These are phyloP conservation scores for Pilobolus umbonatus DNA, from an alignment of 192 early-diverging fungal species.

Conservation along the genomic window DNA sequence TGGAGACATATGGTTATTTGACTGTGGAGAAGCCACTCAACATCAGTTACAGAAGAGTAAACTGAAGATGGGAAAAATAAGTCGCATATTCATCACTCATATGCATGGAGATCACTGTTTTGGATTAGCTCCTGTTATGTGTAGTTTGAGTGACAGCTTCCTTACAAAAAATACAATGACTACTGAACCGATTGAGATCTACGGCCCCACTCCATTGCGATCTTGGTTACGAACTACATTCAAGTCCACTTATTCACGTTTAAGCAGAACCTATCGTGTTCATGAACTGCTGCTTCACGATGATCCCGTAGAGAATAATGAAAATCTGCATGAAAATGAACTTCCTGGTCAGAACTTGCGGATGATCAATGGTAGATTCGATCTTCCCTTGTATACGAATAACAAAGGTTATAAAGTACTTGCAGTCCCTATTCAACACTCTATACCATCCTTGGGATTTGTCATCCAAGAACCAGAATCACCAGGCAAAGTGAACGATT, in stretches of 20 bases:
- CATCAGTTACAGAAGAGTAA: constrained; percentile 46
- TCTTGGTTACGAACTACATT: constrained; percentile 39
- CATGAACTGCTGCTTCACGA: constrained; percentile 39
- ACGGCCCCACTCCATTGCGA: constrained; percentile 43
- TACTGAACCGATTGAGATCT: constrained; percentile 37
- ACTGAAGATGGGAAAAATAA: constrained; percentile 32
- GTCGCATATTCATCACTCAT: constrained; percentile 44
- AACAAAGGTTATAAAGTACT: constrained; percentile 21
- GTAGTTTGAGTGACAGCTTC: constrained; percentile 32
- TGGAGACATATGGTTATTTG: constrained; percentile 44
- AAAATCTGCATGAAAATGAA: constrained; percentile 14
- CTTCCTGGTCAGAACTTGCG: constrained; percentile 19
- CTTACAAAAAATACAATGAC: constrained; percentile 3
- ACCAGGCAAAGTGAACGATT: constrained; percentile 31
- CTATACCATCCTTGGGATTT: constrained; percentile 50
- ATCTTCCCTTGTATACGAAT: not conserved
- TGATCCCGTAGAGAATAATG: constrained; percentile 17
- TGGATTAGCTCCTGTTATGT: constrained; percentile 45
- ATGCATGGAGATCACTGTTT: constrained; percentile 54
- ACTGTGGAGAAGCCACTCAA: constrained; percentile 52
- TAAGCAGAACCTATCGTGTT: constrained; percentile 35
- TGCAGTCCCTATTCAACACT: constrained; percentile 44
- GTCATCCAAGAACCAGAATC: constrained; percentile 35
- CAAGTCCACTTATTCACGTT: constrained; percentile 27
- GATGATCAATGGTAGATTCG: not conserved